Conservation (phyloP, 495 filamentous ascomycete genomes). For the Hamigera avellanea region DNA sequence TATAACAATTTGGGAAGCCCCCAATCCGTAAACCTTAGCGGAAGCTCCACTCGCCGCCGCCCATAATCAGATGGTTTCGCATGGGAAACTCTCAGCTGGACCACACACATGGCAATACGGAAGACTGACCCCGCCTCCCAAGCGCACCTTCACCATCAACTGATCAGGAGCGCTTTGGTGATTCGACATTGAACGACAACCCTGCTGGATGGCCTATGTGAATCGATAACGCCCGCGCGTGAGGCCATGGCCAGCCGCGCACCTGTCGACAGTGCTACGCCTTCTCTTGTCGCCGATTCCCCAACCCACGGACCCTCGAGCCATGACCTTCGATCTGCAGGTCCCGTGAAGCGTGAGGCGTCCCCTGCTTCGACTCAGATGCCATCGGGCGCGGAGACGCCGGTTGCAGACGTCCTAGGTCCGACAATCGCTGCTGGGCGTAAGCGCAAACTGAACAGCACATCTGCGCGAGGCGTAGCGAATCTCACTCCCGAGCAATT, state of each 20-base stretch:
- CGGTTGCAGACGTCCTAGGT: conserved; percentile 9
- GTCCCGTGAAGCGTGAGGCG: conserved; percentile 19
- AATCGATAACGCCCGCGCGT: conserved; percentile 15
- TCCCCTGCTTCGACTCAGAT: conserved; percentile 21
- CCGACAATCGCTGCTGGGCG: conserved; percentile 20
- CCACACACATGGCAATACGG: background rate
- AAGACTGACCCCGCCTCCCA: background rate
- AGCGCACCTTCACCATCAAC: background rate
- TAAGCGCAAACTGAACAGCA: conserved; percentile 37
- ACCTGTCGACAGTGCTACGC: conserved; percentile 19
- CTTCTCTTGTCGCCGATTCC: conserved; percentile 15
- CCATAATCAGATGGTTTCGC: background rate
- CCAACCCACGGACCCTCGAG: conserved; percentile 2
- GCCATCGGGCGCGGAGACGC: conserved; percentile 18
- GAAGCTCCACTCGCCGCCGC: background rate
- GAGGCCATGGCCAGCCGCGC: conserved; percentile 32
- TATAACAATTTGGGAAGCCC: too few species aligned
- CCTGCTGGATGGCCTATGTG: background rate
- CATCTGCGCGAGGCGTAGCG: conserved; percentile 55
- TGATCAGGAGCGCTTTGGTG: background rate
- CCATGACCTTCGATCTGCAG: conserved; percentile 7
- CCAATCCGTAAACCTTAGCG: background rate
- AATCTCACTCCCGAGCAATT: conserved; percentile 64
- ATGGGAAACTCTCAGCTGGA: background rate
- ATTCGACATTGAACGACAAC: background rate